Evolutionary conservation across 1,139 yeast species (phyloP).

Genomic region (Geotrichum macrosporum): DNA sequence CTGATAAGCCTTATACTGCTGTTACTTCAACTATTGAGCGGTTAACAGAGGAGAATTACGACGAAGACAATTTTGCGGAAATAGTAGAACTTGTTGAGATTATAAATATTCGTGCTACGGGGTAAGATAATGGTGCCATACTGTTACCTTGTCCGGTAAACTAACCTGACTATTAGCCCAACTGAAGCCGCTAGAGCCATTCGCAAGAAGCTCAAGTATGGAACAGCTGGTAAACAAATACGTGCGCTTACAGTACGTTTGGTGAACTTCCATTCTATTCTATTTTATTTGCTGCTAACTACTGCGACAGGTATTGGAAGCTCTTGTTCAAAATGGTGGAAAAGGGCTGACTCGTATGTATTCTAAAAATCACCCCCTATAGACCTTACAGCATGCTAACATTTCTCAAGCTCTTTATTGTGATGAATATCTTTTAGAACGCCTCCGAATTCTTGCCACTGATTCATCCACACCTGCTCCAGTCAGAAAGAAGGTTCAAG

Average conservation of each 20-base stretch:
- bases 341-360: slow-evolving; percentile 34
- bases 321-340: slow-evolving; percentile 75
- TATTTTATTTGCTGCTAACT: neutral
- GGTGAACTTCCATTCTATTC: neutral
- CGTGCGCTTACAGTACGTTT: slow-evolving; percentile 53
- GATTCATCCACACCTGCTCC: slow-evolving; percentile 44
- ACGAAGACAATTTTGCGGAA: slow-evolving; percentile 41
- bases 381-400: slow-evolving; percentile 38
- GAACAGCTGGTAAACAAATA: slow-evolving; percentile 55
- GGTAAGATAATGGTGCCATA: slow-evolving; percentile 27
- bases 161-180: slow-evolving; percentile 42
- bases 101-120: slow-evolving; percentile 43
- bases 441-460: slow-evolving; percentile 52
- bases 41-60: slow-evolving; percentile 40
- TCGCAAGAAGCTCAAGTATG: slow-evolving; percentile 83
- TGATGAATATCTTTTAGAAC: slow-evolving; percentile 67
- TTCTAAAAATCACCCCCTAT: slow-evolving; percentile 11
- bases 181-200: slow-evolving; percentile 87
- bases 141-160: neutral
- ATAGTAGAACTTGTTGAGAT: slow-evolving; percentile 46
- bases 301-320: slow-evolving; percentile 53
- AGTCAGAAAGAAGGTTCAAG: slow-evolving; percentile 47
- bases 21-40: slow-evolving; percentile 48
- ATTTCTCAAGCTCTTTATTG: slow-evolving; percentile 46
- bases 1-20: slow-evolving; percentile 48